Conservation (phyloP, 129 eudicot species). For the Centrapalus pauciflorus region DNA sequence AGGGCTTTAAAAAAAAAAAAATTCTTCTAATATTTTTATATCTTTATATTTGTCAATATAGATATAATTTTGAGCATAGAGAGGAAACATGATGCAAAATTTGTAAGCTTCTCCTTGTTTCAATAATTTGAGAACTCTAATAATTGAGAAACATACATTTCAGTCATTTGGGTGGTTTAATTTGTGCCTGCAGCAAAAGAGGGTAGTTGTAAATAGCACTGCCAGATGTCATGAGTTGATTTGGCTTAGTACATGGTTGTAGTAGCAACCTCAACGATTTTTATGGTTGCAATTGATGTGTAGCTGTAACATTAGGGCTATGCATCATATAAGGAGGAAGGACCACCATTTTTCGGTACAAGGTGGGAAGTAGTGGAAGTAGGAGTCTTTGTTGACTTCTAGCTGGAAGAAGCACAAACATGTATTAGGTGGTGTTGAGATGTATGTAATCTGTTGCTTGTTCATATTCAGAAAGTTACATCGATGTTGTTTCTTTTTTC, state of each 20-base stretch:
- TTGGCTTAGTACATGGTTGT: neutral
- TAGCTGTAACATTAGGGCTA: neutral
- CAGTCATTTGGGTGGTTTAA: neutral
- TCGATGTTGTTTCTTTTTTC: neutral
- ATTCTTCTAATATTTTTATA: neutral
- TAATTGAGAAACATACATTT: neutral
- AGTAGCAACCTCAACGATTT: slow-evolving; percentile 15
- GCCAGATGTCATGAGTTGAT: neutral
- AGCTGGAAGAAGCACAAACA: neutral
- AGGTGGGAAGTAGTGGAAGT: neutral
- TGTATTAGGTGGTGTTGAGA: neutral
- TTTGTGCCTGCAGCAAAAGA: slow-evolving; percentile 3
- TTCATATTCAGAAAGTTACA: too few relatives aligned
- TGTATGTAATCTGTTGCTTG: neutral
- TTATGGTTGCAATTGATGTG: slow-evolving; percentile 2
- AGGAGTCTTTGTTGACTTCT: slow-evolving; percentile 7
- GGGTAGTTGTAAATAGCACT: slow-evolving; percentile 1
- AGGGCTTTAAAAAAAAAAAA: too few relatives aligned
- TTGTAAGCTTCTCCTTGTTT: neutral
- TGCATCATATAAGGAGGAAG: slow-evolving; percentile 2
- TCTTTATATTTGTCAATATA: neutral
- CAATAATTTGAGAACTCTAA: neutral
- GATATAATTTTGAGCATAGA: slow-evolving; percentile 10
- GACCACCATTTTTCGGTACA: neutral
- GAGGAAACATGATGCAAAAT: slow-evolving; percentile 6